Conservation (phyloP, 306 rosid species). For the Fragaria vesca region DNA sequence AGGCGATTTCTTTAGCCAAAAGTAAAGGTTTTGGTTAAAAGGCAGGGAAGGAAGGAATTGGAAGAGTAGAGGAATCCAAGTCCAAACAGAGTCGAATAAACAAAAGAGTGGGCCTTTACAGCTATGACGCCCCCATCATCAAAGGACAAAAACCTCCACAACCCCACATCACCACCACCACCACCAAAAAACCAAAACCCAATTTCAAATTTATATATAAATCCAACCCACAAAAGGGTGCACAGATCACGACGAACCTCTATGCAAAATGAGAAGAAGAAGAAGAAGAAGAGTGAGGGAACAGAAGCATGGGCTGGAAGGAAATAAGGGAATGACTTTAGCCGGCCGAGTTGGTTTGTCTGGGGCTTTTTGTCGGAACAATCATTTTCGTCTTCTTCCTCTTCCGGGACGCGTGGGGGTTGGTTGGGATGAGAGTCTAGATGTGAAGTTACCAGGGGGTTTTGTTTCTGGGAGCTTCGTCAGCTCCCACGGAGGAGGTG, state of each 20-base stretch:
- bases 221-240: background rate
- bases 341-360: background rate
- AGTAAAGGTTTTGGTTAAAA: background rate
- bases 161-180: background rate
- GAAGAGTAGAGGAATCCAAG: background rate
- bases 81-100: background rate
- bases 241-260: background rate
- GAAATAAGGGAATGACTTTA: background rate
- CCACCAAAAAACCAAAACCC: background rate
- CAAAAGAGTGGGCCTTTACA: conserved; percentile 9
- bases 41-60: background rate
- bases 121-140: background rate
- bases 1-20: conserved; percentile 10
- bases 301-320: background rate
- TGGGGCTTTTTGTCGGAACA: background rate
- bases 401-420: background rate
- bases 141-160: background rate
- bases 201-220: background rate
- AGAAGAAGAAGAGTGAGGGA: background rate
- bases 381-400: background rate
- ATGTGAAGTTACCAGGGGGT: background rate
- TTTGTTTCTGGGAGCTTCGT: background rate
- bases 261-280: background rate
- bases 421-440: background rate
- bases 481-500: background rate